These are phyloP conservation scores for Rhodomyrtus tomentosa DNA, from an alignment of 345 rosid species.

Conservation along the genomic window DNA sequence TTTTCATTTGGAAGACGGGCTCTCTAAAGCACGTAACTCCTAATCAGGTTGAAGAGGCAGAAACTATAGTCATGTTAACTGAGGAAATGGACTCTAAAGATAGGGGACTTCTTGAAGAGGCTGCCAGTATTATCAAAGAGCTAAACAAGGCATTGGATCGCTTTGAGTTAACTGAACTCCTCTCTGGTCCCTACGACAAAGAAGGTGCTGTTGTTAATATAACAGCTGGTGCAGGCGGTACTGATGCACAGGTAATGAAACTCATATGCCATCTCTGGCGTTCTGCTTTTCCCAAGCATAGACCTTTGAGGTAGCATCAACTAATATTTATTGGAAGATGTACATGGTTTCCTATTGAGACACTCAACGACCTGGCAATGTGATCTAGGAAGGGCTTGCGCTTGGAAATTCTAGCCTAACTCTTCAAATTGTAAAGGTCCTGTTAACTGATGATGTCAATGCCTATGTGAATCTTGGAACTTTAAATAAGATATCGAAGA, in stretches of 20 bases:
- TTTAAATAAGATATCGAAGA: neutral
- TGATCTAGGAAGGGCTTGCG: neutral
- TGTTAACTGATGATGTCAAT: neutral
- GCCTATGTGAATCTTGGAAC: neutral
- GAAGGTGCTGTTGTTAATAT: conserved; percentile 82
- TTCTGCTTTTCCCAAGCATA: neutral
- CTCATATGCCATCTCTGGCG: neutral
- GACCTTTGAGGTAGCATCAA: neutral
- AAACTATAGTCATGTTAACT: conserved; percentile 67
- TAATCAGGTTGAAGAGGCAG: conserved; percentile 83
- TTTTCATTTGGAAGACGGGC: neutral
- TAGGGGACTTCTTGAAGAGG: conserved; percentile 79
- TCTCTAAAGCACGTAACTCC: neutral
- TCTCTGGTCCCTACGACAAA: conserved; percentile 86
- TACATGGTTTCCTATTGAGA: neutral
- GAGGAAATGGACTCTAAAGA: conserved; percentile 93
- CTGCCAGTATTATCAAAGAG: conserved; percentile 49
- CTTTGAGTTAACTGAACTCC: conserved; percentile 87
- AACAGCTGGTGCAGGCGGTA: conserved; percentile 97
- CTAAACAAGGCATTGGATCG: conserved; percentile 54
- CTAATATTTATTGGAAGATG: neutral
- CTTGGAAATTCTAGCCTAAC: neutral
- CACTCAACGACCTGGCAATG: neutral
- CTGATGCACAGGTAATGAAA: conserved; percentile 87
- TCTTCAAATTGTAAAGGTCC: neutral